Percentiles rank a stretch among this genome's conserved stretches.
Evolutionary conservation across 2,329 filamentous ascomycete genomes (phyloP).

Genomic region (Apiospora malaysiana): DNA sequence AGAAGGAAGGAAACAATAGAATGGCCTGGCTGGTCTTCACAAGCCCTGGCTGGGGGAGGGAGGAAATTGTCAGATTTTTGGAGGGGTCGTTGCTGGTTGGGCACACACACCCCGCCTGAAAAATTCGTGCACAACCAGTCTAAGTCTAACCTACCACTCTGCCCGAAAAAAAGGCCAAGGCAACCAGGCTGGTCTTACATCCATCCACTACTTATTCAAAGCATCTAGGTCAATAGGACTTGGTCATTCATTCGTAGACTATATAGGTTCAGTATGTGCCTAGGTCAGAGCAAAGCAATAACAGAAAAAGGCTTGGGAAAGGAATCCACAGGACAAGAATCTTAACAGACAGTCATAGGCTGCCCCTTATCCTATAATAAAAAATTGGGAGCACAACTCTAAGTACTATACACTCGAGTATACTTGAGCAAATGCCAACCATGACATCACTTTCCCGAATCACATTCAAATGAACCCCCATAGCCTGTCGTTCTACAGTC

Average conservation of each 20-base stretch:
- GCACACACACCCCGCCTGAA: conserved; percentile 14
- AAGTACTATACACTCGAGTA: neutral
- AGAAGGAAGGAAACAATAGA: conserved; percentile 10
- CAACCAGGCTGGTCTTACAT: neutral
- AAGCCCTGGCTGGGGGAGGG: neutral
- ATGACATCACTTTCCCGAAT: neutral
- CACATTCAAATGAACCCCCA: neutral
- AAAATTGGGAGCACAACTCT: too few species aligned
- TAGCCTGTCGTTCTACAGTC: too few species aligned
- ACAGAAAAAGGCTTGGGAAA: neutral
- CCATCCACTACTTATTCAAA: neutral
- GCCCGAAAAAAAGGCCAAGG: neutral
- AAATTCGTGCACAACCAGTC: conserved; percentile 8
- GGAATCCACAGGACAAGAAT: neutral
- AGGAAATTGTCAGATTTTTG: conserved; percentile 19
- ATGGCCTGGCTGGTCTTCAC: conserved; percentile 3
- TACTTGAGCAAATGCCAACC: neutral
- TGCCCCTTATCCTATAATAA: too few species aligned
- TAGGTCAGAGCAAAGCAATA: neutral
- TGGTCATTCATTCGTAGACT: neutral
- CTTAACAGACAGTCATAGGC: too few species aligned
- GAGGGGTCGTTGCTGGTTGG: conserved; percentile 13
- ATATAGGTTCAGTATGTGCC: too few species aligned
- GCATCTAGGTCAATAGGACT: too few species aligned
- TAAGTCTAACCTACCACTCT: neutral